These are phyloP conservation scores for Plantago ovata DNA, from an alignment of 257 asterid genomes.

Conservation along the genomic window DNA sequence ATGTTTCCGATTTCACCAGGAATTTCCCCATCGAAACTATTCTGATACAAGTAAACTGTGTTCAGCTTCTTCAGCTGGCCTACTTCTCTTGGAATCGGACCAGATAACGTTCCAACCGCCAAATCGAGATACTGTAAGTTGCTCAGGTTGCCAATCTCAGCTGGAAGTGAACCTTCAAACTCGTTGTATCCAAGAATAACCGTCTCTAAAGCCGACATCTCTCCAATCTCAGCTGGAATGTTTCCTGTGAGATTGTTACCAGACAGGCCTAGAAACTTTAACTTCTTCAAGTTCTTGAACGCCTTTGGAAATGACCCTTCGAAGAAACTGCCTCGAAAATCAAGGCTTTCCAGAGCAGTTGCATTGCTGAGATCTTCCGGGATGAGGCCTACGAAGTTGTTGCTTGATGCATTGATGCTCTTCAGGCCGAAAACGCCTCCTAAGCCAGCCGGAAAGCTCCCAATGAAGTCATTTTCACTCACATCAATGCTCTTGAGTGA, in stretches of 20 bases:
- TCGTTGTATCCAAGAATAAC: constrained; percentile 60
- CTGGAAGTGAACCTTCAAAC: constrained; percentile 64
- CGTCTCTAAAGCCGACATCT: constrained; percentile 46
- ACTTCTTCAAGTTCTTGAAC: constrained; percentile 43
- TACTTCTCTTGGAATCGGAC: constrained; percentile 54
- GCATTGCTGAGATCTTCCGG: constrained; percentile 58
- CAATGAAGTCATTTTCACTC: constrained; percentile 60
- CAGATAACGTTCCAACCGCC: constrained; percentile 61
- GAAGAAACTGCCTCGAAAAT: constrained; percentile 66
- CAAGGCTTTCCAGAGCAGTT: constrained; percentile 44
- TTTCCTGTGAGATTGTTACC: constrained; percentile 71
- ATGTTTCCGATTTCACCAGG: constrained; percentile 61
- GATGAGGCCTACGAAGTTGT: constrained; percentile 59
- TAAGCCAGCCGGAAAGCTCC: constrained; percentile 52
- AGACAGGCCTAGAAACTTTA: constrained; percentile 66
- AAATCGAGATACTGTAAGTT: constrained; percentile 62
- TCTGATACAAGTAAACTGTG: constrained; percentile 57
- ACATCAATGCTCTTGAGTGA: constrained; percentile 48
- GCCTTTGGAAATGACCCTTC: constrained; percentile 65
- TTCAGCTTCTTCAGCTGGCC: constrained; percentile 50
- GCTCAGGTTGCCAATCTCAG: constrained; percentile 55
- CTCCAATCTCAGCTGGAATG: constrained; percentile 58
- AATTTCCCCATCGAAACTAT: constrained; percentile 50
- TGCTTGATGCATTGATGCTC: constrained; percentile 64
- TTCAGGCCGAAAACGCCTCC: constrained; percentile 39